These are phyloP conservation scores for Lasiodiplodia gonubiensis DNA, from an alignment of 2,329 filamentous ascomycete species.

Conservation along the genomic window DNA sequence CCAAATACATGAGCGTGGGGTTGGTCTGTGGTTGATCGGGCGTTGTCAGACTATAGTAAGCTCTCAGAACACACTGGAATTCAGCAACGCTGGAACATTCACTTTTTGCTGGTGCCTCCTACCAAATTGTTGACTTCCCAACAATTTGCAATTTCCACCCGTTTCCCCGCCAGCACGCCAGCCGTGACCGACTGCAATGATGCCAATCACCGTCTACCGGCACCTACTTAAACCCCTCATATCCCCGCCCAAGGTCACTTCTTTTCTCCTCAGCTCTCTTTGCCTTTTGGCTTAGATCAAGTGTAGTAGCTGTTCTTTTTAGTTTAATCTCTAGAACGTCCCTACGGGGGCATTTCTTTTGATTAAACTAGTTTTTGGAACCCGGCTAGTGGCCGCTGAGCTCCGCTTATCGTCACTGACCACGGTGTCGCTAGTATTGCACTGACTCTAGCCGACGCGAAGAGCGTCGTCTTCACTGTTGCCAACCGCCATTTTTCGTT, in stretches of 20 bases:
- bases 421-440: constrained; percentile 18
- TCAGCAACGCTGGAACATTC: too few species aligned
- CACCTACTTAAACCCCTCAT: background rate
- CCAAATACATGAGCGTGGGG: too few species aligned
- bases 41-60: too few species aligned
- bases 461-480: too few species aligned
- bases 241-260: background rate
- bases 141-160: background rate
- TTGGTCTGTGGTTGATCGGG: too few species aligned
- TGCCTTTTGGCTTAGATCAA: constrained; percentile 25
- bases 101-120: too few species aligned
- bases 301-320: constrained; percentile 19
- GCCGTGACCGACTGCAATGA: background rate
- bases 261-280: constrained; percentile 15
- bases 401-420: background rate
- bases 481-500: too few species aligned
- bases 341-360: constrained; percentile 1
- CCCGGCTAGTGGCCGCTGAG: background rate
- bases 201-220: background rate
- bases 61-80: too few species aligned
- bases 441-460: constrained; percentile 11
- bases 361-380: constrained; percentile 17
- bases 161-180: background rate
- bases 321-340: constrained; percentile 17
- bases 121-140: background rate